Conservation (phyloP, 768 basidiomycete genomes). For the Tricholoma bakamatsutake region DNA sequence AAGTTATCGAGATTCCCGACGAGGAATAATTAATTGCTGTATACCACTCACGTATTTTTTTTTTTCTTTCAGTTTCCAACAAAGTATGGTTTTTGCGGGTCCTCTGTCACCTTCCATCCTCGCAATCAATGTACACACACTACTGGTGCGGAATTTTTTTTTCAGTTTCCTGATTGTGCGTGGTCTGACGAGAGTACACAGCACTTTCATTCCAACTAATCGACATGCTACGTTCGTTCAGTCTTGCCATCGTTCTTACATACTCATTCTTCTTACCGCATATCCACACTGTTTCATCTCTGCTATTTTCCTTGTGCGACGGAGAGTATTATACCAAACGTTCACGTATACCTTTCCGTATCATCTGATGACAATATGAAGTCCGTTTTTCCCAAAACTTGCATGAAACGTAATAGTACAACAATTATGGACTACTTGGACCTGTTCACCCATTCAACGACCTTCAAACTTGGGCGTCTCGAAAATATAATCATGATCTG, state of each 20-base stretch:
- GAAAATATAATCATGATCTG: conserved; percentile 41
- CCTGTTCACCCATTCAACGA: conserved; percentile 5
- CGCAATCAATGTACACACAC: not conserved
- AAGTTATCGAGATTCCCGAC: conserved; percentile 49
- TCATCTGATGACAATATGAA: not conserved
- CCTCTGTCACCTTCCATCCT: not conserved
- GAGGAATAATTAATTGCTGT: conserved; percentile 40
- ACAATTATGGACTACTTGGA: not conserved
- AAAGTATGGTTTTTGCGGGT: not conserved
- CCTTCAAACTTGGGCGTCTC: conserved; percentile 38
- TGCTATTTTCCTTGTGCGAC: not conserved
- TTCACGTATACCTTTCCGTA: not conserved
- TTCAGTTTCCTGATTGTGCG: not conserved
- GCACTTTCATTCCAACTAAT: not conserved
- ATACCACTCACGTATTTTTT: not conserved
- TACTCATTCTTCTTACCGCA: not conserved
- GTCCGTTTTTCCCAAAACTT: not conserved
- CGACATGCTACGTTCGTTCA: not conserved
- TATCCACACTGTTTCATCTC: not conserved
- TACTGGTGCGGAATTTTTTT: not conserved
- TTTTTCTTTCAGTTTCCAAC: not conserved
- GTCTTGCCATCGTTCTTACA: not conserved
- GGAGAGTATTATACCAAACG: not conserved
- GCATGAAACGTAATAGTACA: not conserved
- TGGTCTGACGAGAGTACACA: not conserved